Evolutionary conservation across 164 flowering plant genomes (phyloP), one percentile per base, ranked within the genome.

Genomic region (Amborella trichopoda): DNA sequence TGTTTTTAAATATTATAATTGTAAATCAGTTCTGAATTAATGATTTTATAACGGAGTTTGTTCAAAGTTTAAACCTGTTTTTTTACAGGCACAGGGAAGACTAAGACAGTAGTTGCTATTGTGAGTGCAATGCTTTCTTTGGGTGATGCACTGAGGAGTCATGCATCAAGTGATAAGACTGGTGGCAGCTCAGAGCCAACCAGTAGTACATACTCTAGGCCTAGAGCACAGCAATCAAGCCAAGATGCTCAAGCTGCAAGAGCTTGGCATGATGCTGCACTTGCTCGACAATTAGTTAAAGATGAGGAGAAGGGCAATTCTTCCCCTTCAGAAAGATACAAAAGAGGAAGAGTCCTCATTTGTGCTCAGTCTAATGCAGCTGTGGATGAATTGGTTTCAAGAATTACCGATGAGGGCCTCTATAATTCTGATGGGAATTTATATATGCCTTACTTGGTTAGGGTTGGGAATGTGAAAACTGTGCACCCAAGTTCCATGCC

Each of bases 331-430:
- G 78, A 64, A 44, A 52, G 58, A 53, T 67, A 54, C 42, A 48
- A 25, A 16, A 75, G 75, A 64, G 71, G 78, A 52, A 77, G 99
- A 64, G 81, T 93, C 50, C 80, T 93, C 13, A 74, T 93, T 40
- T 93, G 96, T 75, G 99, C 99, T 50, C 96, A 85, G 57, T 93
- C 99, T 33, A 93, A 93, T 88, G 96, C 99, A 46, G 99, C 99
- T 4, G 96, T 88, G 50, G 99, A 88, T 78, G 95, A 88, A 64
- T 62, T 93, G 56, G 87, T 85, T 17, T 71, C 94, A 55, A 78
- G 96, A 63, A 78, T 93, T 59, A 69, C 81, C 17, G 67, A 55
- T 26, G 74, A 68, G 47, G 99, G 99, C 13, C 80, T 93, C 44
- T 77, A 77, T 70, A 89, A 77, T 5, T 63, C 68, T 56, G 74